Conservation (phyloP, 495 filamentous ascomycete species). For the Aspergillus conjunctus region DNA sequence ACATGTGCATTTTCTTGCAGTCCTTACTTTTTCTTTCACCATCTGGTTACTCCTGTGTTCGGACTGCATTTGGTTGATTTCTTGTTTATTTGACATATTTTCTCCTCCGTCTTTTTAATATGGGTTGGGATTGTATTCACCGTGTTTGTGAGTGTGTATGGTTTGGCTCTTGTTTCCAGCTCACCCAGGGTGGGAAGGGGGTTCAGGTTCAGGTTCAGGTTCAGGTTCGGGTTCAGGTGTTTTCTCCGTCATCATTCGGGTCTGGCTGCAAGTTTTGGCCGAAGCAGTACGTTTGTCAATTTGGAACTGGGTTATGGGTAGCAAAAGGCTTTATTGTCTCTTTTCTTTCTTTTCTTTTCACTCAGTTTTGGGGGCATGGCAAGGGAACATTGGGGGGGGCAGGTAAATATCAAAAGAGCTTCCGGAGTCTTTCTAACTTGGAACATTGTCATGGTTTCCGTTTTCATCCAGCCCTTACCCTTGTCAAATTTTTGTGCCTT, state of each 20-base stretch:
- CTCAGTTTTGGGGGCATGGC: conserved; percentile 22
- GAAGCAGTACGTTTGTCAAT: conserved; percentile 14
- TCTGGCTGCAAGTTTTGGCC: conserved; percentile 25
- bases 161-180: conserved; percentile 28
- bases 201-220: conserved; percentile 12
- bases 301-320: conserved; percentile 22
- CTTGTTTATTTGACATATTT: conserved; percentile 12
- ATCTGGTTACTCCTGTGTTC: conserved; percentile 15
- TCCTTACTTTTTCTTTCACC: conserved; percentile 18
- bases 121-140: conserved; percentile 25
- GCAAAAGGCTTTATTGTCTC: conserved; percentile 21
- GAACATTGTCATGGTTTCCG: conserved; percentile 16
- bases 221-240: conserved; percentile 30
- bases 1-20: conserved; percentile 28
- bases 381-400: conserved; percentile 24
- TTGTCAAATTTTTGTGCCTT: too few species aligned
- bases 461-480: conserved; percentile 5
- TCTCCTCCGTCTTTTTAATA: conserved; percentile 5
- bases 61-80: conserved; percentile 20
- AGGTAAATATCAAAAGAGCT: conserved; percentile 34
- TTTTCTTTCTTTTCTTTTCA: conserved; percentile 10
- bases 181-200: conserved; percentile 15
- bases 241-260: conserved; percentile 23
- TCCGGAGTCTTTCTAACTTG: conserved; percentile 28
- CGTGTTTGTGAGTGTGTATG: conserved; percentile 24